phyloP scores from a whole-genome alignment of 352 stramenopile genomes.

The Phytopythium montanum region DNA sequence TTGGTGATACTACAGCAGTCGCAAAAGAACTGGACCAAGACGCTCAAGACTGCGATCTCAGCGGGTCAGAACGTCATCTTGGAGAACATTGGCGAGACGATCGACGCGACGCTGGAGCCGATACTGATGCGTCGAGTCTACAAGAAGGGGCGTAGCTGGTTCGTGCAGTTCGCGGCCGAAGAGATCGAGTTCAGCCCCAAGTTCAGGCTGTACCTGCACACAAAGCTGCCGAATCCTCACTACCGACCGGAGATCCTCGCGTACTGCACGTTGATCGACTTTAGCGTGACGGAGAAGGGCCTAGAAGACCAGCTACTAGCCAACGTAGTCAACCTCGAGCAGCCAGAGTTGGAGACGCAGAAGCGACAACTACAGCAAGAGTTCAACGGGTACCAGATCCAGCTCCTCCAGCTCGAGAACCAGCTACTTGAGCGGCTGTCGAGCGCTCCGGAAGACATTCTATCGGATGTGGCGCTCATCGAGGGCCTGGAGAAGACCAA shows the following conservation, averaged over 20 bases:
- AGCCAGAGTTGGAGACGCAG: constrained; percentile 85
- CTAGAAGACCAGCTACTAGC: constrained; percentile 89
- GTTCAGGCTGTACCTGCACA: constrained; percentile 90
- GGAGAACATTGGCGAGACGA: constrained; percentile 84
- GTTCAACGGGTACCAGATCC: constrained; percentile 93
- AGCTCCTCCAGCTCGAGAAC: constrained; percentile 88
- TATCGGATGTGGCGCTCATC: constrained; percentile 90
- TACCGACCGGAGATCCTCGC: constrained; percentile 91
- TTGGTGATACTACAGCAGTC: constrained; percentile 72
- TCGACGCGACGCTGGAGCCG: constrained; percentile 87
- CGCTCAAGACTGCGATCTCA: constrained; percentile 69
- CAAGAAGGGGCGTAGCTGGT: constrained; percentile 86
- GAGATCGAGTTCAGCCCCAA: constrained; percentile 88
- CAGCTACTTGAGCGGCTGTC: constrained; percentile 86
- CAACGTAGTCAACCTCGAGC: constrained; percentile 88
- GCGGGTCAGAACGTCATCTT: constrained; percentile 84
- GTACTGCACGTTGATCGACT: constrained; percentile 93
- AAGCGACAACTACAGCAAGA: constrained; percentile 86
- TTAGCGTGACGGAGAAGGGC: constrained; percentile 90
- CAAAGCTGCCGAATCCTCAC: constrained; percentile 91
- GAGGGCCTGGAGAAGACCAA: constrained; percentile 92
- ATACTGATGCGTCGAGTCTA: constrained; percentile 88
- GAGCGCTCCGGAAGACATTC: constrained; percentile 91
- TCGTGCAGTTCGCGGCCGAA: constrained; percentile 84
- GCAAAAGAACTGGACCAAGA: constrained; percentile 77